Conservation (phyloP, 257 asterid genomes). For the Knoxia roxburghii region DNA sequence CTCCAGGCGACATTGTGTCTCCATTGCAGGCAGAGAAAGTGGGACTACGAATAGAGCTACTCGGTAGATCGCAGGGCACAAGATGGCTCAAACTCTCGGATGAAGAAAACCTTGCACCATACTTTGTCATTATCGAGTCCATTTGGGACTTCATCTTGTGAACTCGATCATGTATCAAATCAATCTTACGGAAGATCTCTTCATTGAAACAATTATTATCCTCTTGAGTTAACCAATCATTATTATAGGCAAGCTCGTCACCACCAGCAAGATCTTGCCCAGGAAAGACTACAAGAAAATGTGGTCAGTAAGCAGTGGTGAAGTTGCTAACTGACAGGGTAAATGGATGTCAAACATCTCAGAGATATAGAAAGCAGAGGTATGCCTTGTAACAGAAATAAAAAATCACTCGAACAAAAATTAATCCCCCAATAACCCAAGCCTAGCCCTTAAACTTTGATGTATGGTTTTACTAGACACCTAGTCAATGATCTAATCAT, state of each 20-base stretch:
- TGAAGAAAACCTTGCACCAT: constrained; percentile 71
- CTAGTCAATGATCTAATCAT: not conserved
- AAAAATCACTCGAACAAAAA: not conserved
- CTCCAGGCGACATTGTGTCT: constrained; percentile 47
- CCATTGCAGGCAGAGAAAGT: constrained; percentile 71
- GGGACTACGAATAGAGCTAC: constrained; percentile 62
- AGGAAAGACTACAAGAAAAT: constrained; percentile 21
- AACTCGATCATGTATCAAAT: constrained; percentile 52
- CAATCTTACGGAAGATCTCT: constrained; percentile 65
- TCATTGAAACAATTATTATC: constrained; percentile 40
- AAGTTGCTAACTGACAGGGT: not conserved
- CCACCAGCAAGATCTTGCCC: constrained; percentile 36
- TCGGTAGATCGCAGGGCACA: constrained; percentile 48
- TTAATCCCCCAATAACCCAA: not conserved
- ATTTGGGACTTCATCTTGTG: constrained; percentile 62
- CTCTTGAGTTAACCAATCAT: constrained; percentile 43
- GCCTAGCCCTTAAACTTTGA: not conserved
- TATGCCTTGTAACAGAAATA: not conserved
- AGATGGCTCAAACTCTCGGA: constrained; percentile 79
- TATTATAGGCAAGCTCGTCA: constrained; percentile 49
- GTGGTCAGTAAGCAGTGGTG: constrained; percentile 6
- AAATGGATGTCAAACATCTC: not conserved
- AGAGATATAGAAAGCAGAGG: not conserved
- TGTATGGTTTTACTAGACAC: not conserved
- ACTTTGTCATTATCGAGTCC: constrained; percentile 48